Evolutionary conservation across 306 rosid species (phyloP), one percentile per base, ranked within the genome.

Genomic region (Dalbergia cochinchinensis): DNA sequence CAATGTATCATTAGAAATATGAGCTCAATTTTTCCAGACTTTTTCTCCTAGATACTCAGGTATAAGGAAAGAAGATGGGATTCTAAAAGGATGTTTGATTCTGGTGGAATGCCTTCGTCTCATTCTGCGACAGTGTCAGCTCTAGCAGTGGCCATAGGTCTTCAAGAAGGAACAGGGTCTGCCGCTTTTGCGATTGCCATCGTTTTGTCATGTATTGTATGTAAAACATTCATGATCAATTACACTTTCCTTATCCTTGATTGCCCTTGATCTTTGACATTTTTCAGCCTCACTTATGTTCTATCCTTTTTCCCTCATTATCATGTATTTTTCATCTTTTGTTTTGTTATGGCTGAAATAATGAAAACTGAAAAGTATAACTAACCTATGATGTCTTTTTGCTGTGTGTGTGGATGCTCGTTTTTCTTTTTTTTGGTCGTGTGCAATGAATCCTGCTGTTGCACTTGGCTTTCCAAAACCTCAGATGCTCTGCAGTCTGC

Each of bases 31-130:
- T 82, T 75, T 77, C 31, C 65, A 44, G 58, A 75, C 66, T 5
- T 59, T 76, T 76, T 80, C 82, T 86, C 80, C 86, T 86, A 75
- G 91, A 74, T 83, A 54, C 58, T 86, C 86, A 94, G 95, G 99
- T 91, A 85, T 72, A 94, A 91, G 90, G 97, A 92, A 71, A 86
- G 60, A 89, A 89, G 93, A 86, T 94, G 99, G 97, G 97, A 94
- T 78, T 85, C 99, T 9, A 88, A 90, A 83, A 85, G 90, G 78
- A 83, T 95, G 93, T 88, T 93, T 80, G 90, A 87, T 87, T 95
- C 98, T 20, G 94, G 98, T 16, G 97, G 96, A 71, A 93, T 95
- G 96, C 96, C 96, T 80, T 93, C 98, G 13, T 95, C 99, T 42
- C 98, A 95, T 86, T 93, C 98, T 66, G 93, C 96, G 8, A 89